These are phyloP conservation scores for Beauveria pseudobassiana DNA, from an alignment of 2,329 filamentous ascomycete genomes.

Conservation along the genomic window DNA sequence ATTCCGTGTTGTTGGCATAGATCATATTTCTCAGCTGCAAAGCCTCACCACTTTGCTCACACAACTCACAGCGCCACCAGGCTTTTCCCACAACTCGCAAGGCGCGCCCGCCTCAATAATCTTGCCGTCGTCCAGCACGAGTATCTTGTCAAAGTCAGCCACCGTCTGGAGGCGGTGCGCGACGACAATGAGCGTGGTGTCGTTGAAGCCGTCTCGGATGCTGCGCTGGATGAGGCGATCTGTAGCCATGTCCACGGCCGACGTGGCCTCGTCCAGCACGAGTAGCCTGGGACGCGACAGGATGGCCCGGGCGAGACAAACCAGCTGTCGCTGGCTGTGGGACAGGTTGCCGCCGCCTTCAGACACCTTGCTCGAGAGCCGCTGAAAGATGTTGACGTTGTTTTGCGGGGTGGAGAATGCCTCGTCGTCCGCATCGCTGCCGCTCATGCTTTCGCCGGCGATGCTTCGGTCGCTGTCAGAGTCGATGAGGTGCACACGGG, in stretches of 20 bases:
- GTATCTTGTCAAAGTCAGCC: conserved; percentile 57
- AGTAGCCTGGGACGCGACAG: conserved; percentile 57
- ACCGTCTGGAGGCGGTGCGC: conserved; percentile 61
- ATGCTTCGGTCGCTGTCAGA: conserved; percentile 22
- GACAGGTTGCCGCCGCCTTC: conserved; percentile 49
- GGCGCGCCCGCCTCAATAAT: conserved; percentile 52
- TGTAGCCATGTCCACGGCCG: conserved; percentile 60
- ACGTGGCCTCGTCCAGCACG: conserved; percentile 63
- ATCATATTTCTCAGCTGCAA: background rate
- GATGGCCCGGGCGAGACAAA: conserved; percentile 58
- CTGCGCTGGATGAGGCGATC: conserved; percentile 57
- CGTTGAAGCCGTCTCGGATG: conserved; percentile 55
- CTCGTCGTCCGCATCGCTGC: conserved; percentile 30
- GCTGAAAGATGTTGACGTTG: conserved; percentile 44
- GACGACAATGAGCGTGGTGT: conserved; percentile 55
- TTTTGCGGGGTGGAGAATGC: conserved; percentile 23
- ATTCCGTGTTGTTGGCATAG: background rate
- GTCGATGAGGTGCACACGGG: conserved; percentile 52
- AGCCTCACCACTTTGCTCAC: conserved; percentile 1
- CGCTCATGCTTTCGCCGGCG: conserved; percentile 17
- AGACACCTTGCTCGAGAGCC: conserved; percentile 47
- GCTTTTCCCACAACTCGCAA: conserved; percentile 42
- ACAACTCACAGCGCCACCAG: conserved; percentile 17
- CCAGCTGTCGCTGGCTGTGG: conserved; percentile 36
- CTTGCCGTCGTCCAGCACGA: conserved; percentile 52